Evolutionary conservation across 352 stramenopile genomes (phyloP).

Genomic region (Phytophthora capsici): DNA sequence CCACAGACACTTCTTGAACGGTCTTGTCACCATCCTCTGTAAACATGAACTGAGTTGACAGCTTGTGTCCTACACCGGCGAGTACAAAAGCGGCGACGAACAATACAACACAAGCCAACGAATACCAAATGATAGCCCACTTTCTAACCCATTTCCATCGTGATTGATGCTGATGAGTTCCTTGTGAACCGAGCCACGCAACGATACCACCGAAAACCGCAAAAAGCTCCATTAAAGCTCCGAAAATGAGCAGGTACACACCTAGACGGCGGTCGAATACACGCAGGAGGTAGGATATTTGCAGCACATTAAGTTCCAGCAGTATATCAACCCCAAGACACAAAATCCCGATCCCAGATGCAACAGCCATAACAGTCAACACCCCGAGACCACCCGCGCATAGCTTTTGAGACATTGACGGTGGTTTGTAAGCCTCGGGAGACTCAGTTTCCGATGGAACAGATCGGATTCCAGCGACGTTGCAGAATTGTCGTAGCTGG

Average conservation of each 20-base stretch:
- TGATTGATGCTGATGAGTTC: constrained; percentile 1
- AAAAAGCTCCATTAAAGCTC: constrained; percentile 47
- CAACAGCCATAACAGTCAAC: constrained; percentile 27
- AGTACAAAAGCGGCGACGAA: constrained; percentile 52
- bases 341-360: constrained; percentile 42
- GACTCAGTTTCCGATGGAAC: neutral
- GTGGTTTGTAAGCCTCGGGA: neutral
- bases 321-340: constrained; percentile 60
- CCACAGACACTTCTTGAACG: constrained; percentile 6
- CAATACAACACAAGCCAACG: constrained; percentile 38
- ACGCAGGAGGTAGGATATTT: constrained; percentile 61
- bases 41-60: constrained; percentile 22
- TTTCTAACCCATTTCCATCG: constrained; percentile 9
- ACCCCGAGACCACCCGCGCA: constrained; percentile 17
- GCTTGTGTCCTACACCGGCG: constrained; percentile 48
- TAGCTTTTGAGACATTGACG: constrained; percentile 13
- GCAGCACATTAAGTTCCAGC: constrained; percentile 73
- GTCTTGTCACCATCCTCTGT: neutral
- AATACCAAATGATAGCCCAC: constrained; percentile 42
- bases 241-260: constrained; percentile 52
- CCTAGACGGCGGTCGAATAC: constrained; percentile 63
- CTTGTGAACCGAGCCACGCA: constrained; percentile 30
- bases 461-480: constrained; percentile 13
- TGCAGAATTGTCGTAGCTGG: constrained; percentile 35
- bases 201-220: constrained; percentile 37